phyloP scores from a whole-genome alignment of 2,329 filamentous ascomycete species.

The Metarhizium robertsii region DNA sequence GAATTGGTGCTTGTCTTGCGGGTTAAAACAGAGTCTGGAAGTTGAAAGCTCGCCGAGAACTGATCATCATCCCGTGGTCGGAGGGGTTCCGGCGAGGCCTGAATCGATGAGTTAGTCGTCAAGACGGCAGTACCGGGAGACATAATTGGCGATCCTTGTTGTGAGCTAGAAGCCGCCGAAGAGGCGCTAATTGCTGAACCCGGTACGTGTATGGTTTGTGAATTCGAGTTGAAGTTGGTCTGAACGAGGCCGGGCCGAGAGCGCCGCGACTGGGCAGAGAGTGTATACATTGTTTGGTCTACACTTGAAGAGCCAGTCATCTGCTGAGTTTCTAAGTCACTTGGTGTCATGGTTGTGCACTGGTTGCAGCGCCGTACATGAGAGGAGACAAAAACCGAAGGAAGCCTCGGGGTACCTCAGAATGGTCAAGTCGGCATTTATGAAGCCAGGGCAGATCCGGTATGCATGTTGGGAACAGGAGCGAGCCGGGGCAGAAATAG shows the following conservation, averaged over 20 bases:
- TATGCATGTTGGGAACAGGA: slow-evolving; percentile 22
- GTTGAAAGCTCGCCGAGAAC: slow-evolving; percentile 48
- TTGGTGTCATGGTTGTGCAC: slow-evolving; percentile 14
- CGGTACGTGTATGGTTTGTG: slow-evolving; percentile 23
- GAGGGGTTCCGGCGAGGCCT: slow-evolving; percentile 56
- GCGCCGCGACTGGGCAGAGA: slow-evolving; percentile 29
- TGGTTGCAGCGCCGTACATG: slow-evolving; percentile 14
- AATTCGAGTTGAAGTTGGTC: slow-evolving; percentile 28
- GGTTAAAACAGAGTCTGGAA: slow-evolving; percentile 63
- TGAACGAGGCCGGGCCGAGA: slow-evolving; percentile 38
- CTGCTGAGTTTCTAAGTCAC: slow-evolving; percentile 15
- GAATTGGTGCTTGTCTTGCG: slow-evolving; percentile 52
- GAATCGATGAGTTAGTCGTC: slow-evolving; percentile 53
- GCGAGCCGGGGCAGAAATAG: slow-evolving; percentile 15
- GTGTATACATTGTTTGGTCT: slow-evolving; percentile 32
- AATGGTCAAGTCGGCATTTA: slow-evolving; percentile 28
- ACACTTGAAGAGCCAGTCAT: slow-evolving; percentile 14
- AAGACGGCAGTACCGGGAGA: slow-evolving; percentile 42
- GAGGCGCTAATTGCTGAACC: slow-evolving; percentile 47
- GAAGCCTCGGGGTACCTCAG: slow-evolving; percentile 11
- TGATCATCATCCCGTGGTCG: slow-evolving; percentile 45
- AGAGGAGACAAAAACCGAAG: slow-evolving; percentile 12
- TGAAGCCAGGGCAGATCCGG: slow-evolving; percentile 22
- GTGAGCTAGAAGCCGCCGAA: slow-evolving; percentile 45
- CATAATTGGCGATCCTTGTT: slow-evolving; percentile 47